Conservation (phyloP, 257 asterid species). For the Dorcoceras hygrometricum region DNA sequence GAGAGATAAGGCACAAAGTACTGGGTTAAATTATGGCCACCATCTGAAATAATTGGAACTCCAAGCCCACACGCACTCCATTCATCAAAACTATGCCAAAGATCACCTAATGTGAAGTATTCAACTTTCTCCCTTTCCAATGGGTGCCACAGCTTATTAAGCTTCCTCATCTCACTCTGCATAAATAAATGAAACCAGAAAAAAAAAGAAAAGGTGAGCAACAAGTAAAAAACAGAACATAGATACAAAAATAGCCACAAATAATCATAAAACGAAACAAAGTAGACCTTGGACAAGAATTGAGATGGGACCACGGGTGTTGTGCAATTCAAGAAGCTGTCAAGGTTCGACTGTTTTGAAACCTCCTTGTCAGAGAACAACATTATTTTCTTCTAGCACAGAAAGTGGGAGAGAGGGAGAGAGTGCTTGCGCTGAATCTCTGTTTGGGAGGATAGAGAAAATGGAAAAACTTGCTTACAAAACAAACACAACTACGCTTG, state of each 20-base stretch:
- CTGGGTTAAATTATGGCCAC: slow-evolving; percentile 66
- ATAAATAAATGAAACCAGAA: neutral
- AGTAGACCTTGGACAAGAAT: slow-evolving; percentile 46
- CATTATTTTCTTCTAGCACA: slow-evolving; percentile 19
- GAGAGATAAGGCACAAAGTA: slow-evolving; percentile 95
- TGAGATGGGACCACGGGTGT: slow-evolving; percentile 46
- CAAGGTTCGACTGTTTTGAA: slow-evolving; percentile 42
- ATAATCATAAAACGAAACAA: neutral
- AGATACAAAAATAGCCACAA: neutral
- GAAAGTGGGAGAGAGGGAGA: slow-evolving; percentile 18
- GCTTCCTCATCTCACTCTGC: slow-evolving; percentile 76
- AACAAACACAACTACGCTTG: slow-evolving; percentile 19
- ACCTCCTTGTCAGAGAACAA: slow-evolving; percentile 31
- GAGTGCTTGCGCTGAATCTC: slow-evolving; percentile 18
- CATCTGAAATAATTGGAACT: slow-evolving; percentile 65
- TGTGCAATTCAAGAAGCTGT: slow-evolving; percentile 39
- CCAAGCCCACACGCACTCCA: slow-evolving; percentile 97
- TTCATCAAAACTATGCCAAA: slow-evolving; percentile 84
- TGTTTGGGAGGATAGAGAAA: neutral
- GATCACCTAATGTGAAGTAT: slow-evolving; percentile 73
- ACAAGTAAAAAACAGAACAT: neutral
- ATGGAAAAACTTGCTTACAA: neutral
- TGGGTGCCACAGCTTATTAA: slow-evolving; percentile 90
- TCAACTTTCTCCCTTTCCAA: slow-evolving; percentile 86
- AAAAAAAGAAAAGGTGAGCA: no score